These are phyloP conservation scores for Neonothopanus nambi DNA, from an alignment of 1,284 basidiomycete species.

Conservation along the genomic window DNA sequence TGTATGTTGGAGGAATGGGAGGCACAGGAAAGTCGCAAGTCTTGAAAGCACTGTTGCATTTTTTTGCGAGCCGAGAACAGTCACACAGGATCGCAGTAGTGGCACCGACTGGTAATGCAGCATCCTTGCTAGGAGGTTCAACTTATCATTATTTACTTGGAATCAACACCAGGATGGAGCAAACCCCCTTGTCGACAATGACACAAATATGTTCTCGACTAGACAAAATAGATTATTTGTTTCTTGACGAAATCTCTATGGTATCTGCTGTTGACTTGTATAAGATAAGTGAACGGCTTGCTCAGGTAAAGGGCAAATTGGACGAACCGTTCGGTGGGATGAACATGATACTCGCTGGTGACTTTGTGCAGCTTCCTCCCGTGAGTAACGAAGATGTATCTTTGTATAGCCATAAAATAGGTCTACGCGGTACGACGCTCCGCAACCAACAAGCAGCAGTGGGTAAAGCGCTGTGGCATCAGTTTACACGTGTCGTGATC, in stretches of 20 bases:
- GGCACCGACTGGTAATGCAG: conserved; percentile 37
- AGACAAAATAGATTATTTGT: conserved; percentile 13
- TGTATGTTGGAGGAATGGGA: conserved; percentile 13
- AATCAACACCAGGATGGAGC: conserved; percentile 14
- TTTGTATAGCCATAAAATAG: too few relatives aligned
- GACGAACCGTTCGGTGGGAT: conserved; percentile 16
- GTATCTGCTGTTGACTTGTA: conserved; percentile 15
- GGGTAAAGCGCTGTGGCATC: conserved; percentile 15
- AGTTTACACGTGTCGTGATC: background rate
- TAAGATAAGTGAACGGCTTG: conserved; percentile 11
- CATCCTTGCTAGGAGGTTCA: conserved; percentile 28
- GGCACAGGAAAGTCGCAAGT: conserved; percentile 42
- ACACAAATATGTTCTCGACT: conserved; percentile 1
- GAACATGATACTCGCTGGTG: conserved; percentile 21
- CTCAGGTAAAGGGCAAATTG: background rate
- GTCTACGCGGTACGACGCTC: too few relatives aligned
- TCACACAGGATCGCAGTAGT: conserved; percentile 23
- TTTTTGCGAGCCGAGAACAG: conserved; percentile 30
- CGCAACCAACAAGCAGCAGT: too few relatives aligned
- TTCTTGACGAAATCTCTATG: conserved; percentile 25
- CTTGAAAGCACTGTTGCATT: conserved; percentile 31
- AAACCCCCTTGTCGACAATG: background rate
- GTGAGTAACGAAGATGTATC: conserved; percentile 8
- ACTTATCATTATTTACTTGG: conserved; percentile 31
- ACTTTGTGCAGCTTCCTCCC: conserved; percentile 19